These are phyloP conservation scores for Candida ovalis DNA, from an alignment of 805 yeast species.

Conservation along the genomic window DNA sequence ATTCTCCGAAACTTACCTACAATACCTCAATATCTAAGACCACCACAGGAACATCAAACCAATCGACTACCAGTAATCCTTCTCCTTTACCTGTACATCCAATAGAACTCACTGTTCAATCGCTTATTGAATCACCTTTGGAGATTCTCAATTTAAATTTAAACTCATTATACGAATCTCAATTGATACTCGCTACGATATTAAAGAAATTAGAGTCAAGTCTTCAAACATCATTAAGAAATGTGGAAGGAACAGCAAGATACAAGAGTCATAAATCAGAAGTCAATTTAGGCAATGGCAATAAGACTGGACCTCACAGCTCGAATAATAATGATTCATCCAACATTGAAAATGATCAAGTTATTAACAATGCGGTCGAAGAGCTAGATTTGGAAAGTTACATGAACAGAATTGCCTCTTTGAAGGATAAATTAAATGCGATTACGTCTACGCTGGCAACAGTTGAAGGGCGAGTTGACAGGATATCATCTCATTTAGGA, in stretches of 20 bases:
- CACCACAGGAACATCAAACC: background rate
- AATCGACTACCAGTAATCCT: background rate
- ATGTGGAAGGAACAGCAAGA: conserved; percentile 2
- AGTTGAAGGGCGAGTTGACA: conserved; percentile 36
- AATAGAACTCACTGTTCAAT: conserved; percentile 55
- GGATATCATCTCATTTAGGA: conserved; percentile 19
- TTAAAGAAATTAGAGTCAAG: conserved; percentile 38
- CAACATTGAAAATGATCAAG: background rate
- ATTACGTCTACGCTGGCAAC: conserved; percentile 29
- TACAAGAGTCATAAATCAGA: background rate
- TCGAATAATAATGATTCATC: conserved; percentile 4
- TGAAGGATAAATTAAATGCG: conserved; percentile 23
- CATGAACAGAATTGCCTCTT: conserved; percentile 20
- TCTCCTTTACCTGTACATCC: conserved; percentile 44
- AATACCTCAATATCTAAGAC: background rate
- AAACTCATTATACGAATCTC: conserved; percentile 53
- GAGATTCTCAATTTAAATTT: conserved; percentile 48
- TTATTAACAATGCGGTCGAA: conserved; percentile 10
- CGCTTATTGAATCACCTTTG: conserved; percentile 49
- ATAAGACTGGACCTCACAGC: background rate
- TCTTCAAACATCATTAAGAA: conserved; percentile 19
- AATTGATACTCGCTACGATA: conserved; percentile 47
- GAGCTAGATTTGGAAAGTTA: conserved; percentile 14
- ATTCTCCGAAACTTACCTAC: background rate
- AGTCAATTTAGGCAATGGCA: no score